A percentile compares a stretch with the other conserved stretches of the same genome.
Evolutionary conservation across 768 basidiomycete species (phyloP).

Genomic region (Podaxis sp.): DNA sequence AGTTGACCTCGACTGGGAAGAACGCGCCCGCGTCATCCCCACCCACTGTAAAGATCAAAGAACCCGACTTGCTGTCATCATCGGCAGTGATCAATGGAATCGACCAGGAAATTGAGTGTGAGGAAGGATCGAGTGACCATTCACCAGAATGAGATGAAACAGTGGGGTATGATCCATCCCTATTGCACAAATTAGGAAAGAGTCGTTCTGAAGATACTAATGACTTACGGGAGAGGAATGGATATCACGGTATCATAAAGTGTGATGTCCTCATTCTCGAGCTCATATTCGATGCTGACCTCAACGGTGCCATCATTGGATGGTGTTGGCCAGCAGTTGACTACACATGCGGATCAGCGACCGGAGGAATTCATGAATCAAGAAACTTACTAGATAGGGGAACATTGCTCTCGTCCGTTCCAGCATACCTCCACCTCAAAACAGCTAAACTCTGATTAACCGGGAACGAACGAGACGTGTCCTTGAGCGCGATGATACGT

Average conservation of each 20-base stretch:
- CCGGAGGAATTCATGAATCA: background rate
- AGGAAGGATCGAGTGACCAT: slow-evolving; percentile 80
- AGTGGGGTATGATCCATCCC: slow-evolving; percentile 81
- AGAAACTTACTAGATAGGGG: slow-evolving; percentile 79
- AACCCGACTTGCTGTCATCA: slow-evolving; percentile 69
- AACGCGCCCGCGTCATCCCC: slow-evolving; percentile 82
- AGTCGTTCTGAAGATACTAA: background rate
- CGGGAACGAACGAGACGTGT: slow-evolving; percentile 79
- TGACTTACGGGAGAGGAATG: slow-evolving; percentile 87
- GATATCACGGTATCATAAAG: slow-evolving; percentile 85
- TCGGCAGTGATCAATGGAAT: slow-evolving; percentile 63
- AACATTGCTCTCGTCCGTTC: slow-evolving; percentile 88
- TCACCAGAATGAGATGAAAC: slow-evolving; percentile 74
- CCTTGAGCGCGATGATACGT: slow-evolving; percentile 78
- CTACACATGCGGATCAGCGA: slow-evolving; percentile 37
- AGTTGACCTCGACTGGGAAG: slow-evolving; percentile 89
- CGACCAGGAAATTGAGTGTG: slow-evolving; percentile 84
- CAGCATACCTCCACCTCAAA: slow-evolving; percentile 88
- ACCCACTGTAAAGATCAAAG: slow-evolving; percentile 86
- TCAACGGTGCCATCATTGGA: slow-evolving; percentile 91
- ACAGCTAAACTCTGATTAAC: slow-evolving; percentile 85
- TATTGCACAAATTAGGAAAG: slow-evolving; percentile 22
- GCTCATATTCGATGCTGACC: slow-evolving; percentile 96
- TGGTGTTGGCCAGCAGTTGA: slow-evolving; percentile 96
- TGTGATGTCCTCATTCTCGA: slow-evolving; percentile 79